Evolutionary conservation across 2,329 filamentous ascomycete genomes (phyloP).

Genomic region (Fusarium solani-melongenae): DNA sequence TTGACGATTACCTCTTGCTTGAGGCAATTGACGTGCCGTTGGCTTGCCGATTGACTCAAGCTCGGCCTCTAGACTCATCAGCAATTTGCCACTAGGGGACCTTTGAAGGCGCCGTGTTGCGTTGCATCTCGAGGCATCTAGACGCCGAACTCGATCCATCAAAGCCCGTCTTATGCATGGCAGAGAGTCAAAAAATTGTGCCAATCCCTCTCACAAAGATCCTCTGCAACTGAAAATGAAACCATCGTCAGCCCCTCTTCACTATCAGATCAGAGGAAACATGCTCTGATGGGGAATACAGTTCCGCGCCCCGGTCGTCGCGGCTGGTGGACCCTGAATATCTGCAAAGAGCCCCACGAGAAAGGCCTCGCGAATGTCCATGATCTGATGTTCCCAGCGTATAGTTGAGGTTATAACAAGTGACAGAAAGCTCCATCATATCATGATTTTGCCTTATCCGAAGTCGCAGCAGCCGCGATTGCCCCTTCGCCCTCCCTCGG

Average conservation of each 20-base stretch:
- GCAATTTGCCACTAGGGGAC: slow-evolving; percentile 29
- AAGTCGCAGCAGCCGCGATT: slow-evolving; percentile 1
- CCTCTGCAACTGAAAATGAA: slow-evolving; percentile 19
- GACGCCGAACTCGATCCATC: slow-evolving; percentile 3
- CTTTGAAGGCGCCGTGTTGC: slow-evolving; percentile 2
- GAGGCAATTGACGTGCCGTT: background rate
- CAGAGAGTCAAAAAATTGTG: background rate
- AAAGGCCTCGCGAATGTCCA: background rate
- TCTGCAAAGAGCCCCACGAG: slow-evolving; percentile 16
- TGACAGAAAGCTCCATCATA: slow-evolving; percentile 11
- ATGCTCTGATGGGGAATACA: background rate
- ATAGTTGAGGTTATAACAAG: slow-evolving; percentile 20
- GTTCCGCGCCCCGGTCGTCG: background rate
- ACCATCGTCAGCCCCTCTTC: slow-evolving; percentile 15
- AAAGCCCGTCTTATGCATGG: background rate
- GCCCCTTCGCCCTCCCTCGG: background rate
- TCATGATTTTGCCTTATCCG: slow-evolving; percentile 1
- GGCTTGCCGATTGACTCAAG: background rate
- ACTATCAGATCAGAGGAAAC: slow-evolving; percentile 25
- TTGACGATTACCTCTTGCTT: background rate
- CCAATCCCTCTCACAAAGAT: background rate
- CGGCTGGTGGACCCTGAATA: background rate
- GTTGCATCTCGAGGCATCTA: slow-evolving; percentile 10
- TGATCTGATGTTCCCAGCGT: slow-evolving; percentile 27
- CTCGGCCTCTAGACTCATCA: background rate